phyloP scores from a whole-genome alignment of 1,284 basidiomycete species.

The Microbotryomycetes sp. region DNA sequence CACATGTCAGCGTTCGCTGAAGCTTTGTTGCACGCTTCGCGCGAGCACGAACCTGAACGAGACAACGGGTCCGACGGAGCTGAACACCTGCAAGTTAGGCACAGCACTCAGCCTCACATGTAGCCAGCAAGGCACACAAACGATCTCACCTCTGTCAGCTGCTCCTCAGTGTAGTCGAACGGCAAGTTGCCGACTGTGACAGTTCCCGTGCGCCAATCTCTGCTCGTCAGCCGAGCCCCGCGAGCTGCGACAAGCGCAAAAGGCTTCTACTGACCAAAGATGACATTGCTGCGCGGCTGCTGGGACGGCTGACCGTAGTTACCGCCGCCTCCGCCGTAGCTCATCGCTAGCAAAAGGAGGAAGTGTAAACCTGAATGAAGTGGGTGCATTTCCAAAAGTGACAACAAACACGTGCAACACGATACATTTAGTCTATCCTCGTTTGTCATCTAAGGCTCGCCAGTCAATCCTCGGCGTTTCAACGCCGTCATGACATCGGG shows the following conservation, averaged over 20 bases:
- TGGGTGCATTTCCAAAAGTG: no score
- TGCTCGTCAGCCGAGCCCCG: no score
- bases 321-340: background rate
- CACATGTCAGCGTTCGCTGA: background rate
- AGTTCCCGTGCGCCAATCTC: no score
- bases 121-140: background rate
- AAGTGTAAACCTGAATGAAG: no score
- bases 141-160: slow-evolving; percentile 21
- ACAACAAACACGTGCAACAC: no score
- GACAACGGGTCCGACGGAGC: slow-evolving; percentile 73
- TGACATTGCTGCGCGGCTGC: background rate
- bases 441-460: background rate
- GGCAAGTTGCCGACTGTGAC: slow-evolving; percentile 29
- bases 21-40: background rate
- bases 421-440: no score
- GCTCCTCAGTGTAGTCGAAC: slow-evolving; percentile 30
- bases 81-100: slow-evolving; percentile 50
- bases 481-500: slow-evolving; percentile 40
- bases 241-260: no score
- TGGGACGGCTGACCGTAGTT: background rate
- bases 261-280: background rate
- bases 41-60: slow-evolving; percentile 60
- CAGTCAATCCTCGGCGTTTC: slow-evolving; percentile 39
- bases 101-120: background rate
- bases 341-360: no score